Base-by-base conservation (phyloP, 768 basidiomycete genomes). In the Leccinum pellstonianum region DNA sequence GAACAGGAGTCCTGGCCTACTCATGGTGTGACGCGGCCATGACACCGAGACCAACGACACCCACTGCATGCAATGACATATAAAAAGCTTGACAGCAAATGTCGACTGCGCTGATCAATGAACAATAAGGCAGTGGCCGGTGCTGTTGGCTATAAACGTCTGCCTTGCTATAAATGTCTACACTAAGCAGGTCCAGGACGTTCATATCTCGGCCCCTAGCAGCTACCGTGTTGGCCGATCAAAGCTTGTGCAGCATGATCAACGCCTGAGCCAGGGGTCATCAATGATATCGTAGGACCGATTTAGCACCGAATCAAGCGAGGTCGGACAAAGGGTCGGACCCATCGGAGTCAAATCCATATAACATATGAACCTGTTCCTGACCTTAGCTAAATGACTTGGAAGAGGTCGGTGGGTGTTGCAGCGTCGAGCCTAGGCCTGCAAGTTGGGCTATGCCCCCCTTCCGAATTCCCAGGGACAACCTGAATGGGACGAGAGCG, bases 171-270 rank as follows among this genome's bases (percentile, higher is more conserved):
- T 19, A 46, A 19, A 19, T 11, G 50, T 57, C 5, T 35, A 51
- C 29, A 29, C 2, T 29, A 29, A 29, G 29, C 29, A 29, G 29
- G 29, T 29, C 29, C 52, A 48, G 17, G 29, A 46, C 23, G 46
- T 17, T 46, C 23, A 53, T 33, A 43, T 50, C 52, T 57, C 59
- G 59, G 65, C 64, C 29, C 65, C 62, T 67, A 48, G 38, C 6
- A 41, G 53, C 46, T 33, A 41, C 51, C 14, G 11, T 12, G 21
- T 49, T 56, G 46, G 57, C 33, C 17, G 12, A 35, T 19, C 43
- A 43, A 12, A 19, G 43, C 19, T 46, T 43, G 41, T 17, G n/a
- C n/a, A 9, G 7, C n/a, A 11, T 12, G 43, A 19, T 46, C 43
- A 46, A 12, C 43, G 43, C 10, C 19, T 46, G 10, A 37, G 12